Base-by-base conservation (phyloP, 805 yeast genomes). In the Hanseniaspora lindneri region DNA sequence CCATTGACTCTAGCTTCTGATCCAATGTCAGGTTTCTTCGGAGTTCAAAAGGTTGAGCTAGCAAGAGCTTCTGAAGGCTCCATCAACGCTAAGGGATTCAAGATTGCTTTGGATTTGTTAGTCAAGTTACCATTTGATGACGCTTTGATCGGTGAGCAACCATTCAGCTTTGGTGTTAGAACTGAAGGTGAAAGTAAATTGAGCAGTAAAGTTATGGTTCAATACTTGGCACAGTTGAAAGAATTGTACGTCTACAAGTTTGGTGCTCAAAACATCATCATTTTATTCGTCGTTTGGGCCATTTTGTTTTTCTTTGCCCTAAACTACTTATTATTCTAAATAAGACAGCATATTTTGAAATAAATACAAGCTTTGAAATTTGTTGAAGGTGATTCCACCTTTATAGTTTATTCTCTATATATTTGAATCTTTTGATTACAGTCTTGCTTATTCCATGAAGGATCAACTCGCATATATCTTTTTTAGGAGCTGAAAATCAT, bases 1-100 rank as follows among this genome's bases (percentile, higher is more conserved):
- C 76, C 76, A 21, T 61, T 72, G 52, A 72, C 76, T 19, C 57
- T 67, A n/a, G 75, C 74, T 14, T 67, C 72, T 44, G 76, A 72
- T 55, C 76, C 76, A 53, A 72, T 72, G 76, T 65, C 71, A 56
- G 76, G 76, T 14, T 72, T 70, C 58, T 72, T 72, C 52, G 76
- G 76, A 39, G 58, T 72, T 44, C 76, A 71, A 54, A 71, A 69
- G 57, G 62, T 67, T 52, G 71, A 70, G 50, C 58, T 72, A 44
- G 41, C 56, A 7, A 52, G 57, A 46, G 67, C 70, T n/a, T 52
- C 58, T 23, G 55, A 60, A 25, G 60, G 60, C 40, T 60, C 63
- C 25, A 62, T 71, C 54, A 64, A 67, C 53, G 65, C 69, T 25
- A 65, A 67, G 48, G 76, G 76, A 36, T 72, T 72, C 64, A 72